These are phyloP conservation scores for Otatea glauca DNA, from an alignment of 176 grass and related monocot genomes.

Conservation along the genomic window DNA sequence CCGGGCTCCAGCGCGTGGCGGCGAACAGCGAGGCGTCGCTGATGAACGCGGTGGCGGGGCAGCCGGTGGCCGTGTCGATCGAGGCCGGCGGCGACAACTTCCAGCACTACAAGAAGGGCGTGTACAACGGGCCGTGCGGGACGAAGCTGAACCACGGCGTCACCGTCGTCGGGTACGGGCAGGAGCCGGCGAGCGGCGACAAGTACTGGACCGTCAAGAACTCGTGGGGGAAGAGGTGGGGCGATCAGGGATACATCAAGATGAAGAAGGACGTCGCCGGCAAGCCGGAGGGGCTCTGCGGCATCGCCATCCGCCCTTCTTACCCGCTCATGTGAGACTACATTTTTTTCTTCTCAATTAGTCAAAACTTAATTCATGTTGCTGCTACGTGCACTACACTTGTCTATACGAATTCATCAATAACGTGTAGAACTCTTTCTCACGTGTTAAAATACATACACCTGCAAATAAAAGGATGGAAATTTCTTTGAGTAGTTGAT, in stretches of 20 bases:
- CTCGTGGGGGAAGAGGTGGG: constrained; percentile 72
- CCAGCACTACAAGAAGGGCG: constrained; percentile 59
- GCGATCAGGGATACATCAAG: constrained; percentile 61
- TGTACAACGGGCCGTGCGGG: constrained; percentile 64
- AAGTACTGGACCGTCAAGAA: constrained; percentile 81
- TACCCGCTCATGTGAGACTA: constrained; percentile 51
- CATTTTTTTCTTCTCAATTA: neutral
- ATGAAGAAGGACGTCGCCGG: constrained; percentile 59
- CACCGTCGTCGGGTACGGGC: constrained; percentile 54
- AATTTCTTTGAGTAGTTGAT: neutral
- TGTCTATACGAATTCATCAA: neutral
- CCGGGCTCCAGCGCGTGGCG: constrained; percentile 44
- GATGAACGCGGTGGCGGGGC: constrained; percentile 52
- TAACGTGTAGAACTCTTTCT: neutral
- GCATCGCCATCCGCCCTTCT: constrained; percentile 67
- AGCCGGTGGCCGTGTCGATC: constrained; percentile 64
- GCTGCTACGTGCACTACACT: constrained; percentile 6
- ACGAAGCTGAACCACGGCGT: constrained; percentile 67
- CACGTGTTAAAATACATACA: neutral
- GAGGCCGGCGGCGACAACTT: constrained; percentile 63
- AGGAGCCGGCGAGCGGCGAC: constrained; percentile 3
- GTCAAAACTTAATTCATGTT: neutral
- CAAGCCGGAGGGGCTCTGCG: constrained; percentile 69
- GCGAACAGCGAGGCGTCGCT: constrained; percentile 47
- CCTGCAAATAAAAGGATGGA: neutral